A percentile compares a stretch with the other conserved stretches of the same genome.
These are phyloP conservation scores for Castanea mollissima DNA, from an alignment of 306 rosid species.

Conservation along the genomic window DNA sequence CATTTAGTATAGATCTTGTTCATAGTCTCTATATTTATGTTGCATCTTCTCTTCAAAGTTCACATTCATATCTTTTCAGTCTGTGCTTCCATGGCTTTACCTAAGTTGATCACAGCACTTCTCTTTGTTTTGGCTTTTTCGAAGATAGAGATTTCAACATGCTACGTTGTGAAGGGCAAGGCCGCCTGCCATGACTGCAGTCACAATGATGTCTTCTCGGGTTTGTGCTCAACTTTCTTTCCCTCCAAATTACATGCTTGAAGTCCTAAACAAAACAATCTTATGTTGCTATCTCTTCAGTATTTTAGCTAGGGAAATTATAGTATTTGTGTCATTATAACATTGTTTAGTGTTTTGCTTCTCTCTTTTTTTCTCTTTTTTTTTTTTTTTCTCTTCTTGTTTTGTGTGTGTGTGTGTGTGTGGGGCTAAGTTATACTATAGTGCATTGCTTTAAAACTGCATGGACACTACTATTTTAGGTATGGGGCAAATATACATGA, in stretches of 20 bases:
- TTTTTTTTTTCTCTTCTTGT: no score
- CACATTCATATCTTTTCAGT: neutral
- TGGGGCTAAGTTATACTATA: no score
- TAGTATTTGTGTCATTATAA: no score
- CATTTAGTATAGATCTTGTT: neutral
- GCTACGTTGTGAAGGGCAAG: slow-evolving; percentile 52
- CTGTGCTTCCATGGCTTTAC: slow-evolving; percentile 42
- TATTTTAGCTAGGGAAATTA: no score
- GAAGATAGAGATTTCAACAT: slow-evolving; percentile 37
- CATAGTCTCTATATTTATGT: neutral
- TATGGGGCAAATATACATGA: no score
- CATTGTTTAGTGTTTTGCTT: no score
- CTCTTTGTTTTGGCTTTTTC: slow-evolving; percentile 44
- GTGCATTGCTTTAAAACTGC: no score
- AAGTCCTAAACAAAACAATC: neutral
- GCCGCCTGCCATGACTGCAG: slow-evolving; percentile 72
- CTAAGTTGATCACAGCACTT: slow-evolving; percentile 36
- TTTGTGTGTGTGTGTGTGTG: no score
- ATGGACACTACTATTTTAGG: no score
- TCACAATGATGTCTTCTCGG: slow-evolving; percentile 49
- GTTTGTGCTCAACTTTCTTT: slow-evolving; percentile 30
- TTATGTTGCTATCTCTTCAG: neutral
- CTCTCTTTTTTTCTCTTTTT: no score
- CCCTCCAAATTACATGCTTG: neutral
- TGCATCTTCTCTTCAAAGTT: neutral